Base-by-base conservation (phyloP, 2,329 filamentous ascomycete genomes). In the Incumbomyces lentus region DNA sequence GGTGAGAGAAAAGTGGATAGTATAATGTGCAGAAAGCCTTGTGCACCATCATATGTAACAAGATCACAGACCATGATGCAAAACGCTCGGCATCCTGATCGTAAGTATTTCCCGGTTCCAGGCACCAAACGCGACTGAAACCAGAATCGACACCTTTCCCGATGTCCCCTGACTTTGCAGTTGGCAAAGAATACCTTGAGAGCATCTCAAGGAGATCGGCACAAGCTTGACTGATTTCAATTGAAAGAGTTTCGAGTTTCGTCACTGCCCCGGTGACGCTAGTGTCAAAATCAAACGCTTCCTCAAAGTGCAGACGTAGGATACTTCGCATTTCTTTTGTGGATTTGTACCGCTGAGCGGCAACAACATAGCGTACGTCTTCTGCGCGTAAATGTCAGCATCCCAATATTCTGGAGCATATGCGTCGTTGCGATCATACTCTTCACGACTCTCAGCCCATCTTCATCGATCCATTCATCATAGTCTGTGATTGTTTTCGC, bases 21-120 rank as follows among this genome's bases (percentile, higher is more conserved):
- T 56, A 57, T 2, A 57, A 44, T 11, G 54, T 47, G 36, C 54
- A 56, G 40, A 51, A 55, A 5, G 55, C 54, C 44, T 55, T 55
- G 40, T 57, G 50, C 8, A 54, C 47, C 54, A 57, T 57, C 32
- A 57, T 19, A 35, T 51, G 52, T 18, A 57, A 29, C 8, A 57
- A 45, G 12, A 49, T 32, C 4, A 40, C 51, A 10, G 52, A 40
- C 52, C 52, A 55, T 11, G 49, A 31, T 5, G 43, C 14, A 35
- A 55, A 55, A 29, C 40, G 38, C 3, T 52, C 44, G 12, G 50
- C 49, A 16, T 55, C 51, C 17, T 32, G 40, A 33, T 54, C 48
- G n/a, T 41, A 46, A 12, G 31, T 18, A 30, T 49, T 26, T 26
- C 22, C 42, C 7, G 49, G 49, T 29, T 43, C 35, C 5, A 53